Percentiles rank a stretch among this genome's conserved stretches.
Conservation (phyloP, 225 moss, liverwort and hornwort genomes). For the Antitrichia curtipendula region DNA sequence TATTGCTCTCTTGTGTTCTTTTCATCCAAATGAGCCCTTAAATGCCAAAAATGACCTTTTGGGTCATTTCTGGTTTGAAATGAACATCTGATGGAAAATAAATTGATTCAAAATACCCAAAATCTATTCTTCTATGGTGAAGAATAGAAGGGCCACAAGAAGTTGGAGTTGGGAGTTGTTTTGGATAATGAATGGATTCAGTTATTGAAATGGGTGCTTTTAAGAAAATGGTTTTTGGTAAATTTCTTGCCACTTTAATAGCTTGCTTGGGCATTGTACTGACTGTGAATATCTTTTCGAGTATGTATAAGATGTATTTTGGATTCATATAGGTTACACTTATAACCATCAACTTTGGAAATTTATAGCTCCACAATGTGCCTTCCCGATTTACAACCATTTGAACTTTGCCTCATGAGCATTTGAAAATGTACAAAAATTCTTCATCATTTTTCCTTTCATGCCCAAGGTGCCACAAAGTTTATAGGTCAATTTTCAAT, state of each 20-base stretch:
- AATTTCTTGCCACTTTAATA: fast-evolving
- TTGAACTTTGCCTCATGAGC: too few relatives aligned
- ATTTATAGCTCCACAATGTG: too few relatives aligned
- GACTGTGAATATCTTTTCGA: background rate
- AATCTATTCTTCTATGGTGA: background rate
- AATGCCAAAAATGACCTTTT: background rate
- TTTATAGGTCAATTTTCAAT: background rate
- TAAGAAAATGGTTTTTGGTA: background rate
- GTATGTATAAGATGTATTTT: background rate
- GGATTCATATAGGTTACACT: background rate
- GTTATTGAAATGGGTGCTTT: background rate
- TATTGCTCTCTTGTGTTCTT: too few relatives aligned
- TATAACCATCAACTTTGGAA: fast-evolving
- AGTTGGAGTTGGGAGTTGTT: background rate
- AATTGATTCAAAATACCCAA: background rate
- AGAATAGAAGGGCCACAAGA: background rate
- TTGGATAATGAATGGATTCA: background rate
- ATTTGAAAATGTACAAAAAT: background rate
- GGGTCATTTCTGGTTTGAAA: background rate
- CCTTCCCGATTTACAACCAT: background rate
- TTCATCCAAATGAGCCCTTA: background rate
- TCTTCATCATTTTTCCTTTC: background rate
- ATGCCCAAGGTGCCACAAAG: background rate
- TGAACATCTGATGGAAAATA: background rate
- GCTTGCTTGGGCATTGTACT: background rate